Conservation (phyloP, 1,284 basidiomycete species). For the Afroboletus lepidellus region DNA sequence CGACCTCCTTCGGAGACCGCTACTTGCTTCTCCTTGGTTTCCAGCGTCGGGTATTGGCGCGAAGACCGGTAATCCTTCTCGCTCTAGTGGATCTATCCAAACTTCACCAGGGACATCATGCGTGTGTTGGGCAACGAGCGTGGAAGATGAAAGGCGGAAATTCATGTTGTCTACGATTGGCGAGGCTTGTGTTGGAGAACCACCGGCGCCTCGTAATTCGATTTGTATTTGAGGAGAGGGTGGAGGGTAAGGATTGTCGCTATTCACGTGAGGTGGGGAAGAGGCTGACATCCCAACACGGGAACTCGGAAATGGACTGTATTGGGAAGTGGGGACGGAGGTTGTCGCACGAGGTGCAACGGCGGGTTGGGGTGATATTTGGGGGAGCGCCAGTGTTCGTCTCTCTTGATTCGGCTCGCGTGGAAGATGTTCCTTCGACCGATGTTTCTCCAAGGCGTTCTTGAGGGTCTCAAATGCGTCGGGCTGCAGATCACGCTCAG, state of each 20-base stretch:
- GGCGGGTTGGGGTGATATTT: neutral
- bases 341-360: conserved; percentile 1
- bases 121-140: conserved; percentile 25
- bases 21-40: neutral
- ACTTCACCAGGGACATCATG: conserved; percentile 40
- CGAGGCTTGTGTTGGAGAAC: conserved; percentile 9
- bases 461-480: conserved; percentile 50
- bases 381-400: neutral
- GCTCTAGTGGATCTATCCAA: conserved; percentile 43
- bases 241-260: conserved; percentile 24
- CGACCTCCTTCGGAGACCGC: conserved; percentile 15
- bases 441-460: conserved; percentile 42
- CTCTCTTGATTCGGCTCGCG: conserved; percentile 9
- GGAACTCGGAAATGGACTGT: neutral
- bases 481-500: conserved; percentile 38
- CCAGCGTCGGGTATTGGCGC: conserved; percentile 5
- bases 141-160: conserved; percentile 15
- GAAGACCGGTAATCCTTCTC: conserved; percentile 40
- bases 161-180: conserved; percentile 1
- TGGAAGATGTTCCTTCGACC: conserved; percentile 19
- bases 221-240: conserved; percentile 1
- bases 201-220: conserved; percentile 1
- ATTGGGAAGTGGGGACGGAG: neutral
- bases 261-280: conserved; percentile 1
- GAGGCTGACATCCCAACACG: neutral